phyloP scores from a whole-genome alignment of 2,329 filamentous ascomycete genomes.

The Colletotrichum echinochloae region DNA sequence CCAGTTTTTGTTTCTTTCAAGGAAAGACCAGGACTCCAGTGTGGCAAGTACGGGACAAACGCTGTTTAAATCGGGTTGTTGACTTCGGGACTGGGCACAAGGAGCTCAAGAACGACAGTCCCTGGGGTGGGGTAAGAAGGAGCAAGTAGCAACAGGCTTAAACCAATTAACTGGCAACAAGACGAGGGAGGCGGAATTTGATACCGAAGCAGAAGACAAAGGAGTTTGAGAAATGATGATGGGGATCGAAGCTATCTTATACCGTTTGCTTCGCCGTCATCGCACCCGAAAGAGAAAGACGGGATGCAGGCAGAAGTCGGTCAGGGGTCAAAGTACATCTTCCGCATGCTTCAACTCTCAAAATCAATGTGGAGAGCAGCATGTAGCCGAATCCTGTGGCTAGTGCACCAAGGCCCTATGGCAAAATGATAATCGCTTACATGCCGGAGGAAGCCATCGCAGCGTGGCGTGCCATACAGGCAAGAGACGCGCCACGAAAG shows the following conservation, averaged over 20 bases:
- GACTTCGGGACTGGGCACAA: neutral
- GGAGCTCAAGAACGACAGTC: neutral
- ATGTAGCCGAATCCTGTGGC: conserved; percentile 3
- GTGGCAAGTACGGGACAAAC: neutral
- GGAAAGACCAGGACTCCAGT: neutral
- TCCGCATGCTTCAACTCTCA: neutral
- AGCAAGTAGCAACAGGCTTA: neutral
- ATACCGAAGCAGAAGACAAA: no score
- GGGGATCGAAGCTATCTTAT: conserved; percentile 33
- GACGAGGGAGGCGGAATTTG: neutral
- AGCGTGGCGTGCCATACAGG: conserved; percentile 15
- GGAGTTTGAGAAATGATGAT: neutral
- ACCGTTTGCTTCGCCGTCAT: conserved; percentile 10
- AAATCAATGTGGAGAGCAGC: neutral
- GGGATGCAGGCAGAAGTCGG: conserved; percentile 5
- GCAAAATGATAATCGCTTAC: neutral
- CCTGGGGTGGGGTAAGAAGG: neutral
- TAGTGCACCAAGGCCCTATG: conserved; percentile 5
- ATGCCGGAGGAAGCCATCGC: conserved; percentile 11
- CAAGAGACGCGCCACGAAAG: conserved; percentile 32
- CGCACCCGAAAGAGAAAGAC: neutral
- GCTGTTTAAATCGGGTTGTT: neutral
- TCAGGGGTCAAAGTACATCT: neutral
- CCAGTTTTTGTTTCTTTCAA: neutral
- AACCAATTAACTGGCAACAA: conserved; percentile 9